These are phyloP conservation scores for Cystobasidiopsis lactophilus DNA, from an alignment of 768 basidiomycete species.

Conservation along the genomic window DNA sequence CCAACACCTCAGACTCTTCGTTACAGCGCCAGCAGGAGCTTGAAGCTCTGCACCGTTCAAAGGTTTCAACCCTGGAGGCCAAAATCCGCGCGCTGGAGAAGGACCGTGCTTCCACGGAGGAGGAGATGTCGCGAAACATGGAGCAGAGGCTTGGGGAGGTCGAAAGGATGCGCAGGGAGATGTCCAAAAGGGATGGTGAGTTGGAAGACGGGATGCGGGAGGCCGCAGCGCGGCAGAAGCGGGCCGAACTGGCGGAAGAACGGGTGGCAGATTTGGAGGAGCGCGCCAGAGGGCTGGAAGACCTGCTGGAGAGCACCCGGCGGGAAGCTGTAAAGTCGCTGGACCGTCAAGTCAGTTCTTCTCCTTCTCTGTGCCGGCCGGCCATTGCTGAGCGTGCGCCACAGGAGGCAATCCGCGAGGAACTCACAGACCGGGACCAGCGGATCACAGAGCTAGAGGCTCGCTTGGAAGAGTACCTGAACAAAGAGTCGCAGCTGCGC, in stretches of 20 bases:
- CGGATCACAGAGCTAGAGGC: constrained; percentile 38
- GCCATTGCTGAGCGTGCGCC: too few species aligned
- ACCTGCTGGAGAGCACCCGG: constrained; percentile 31
- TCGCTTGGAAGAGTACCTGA: constrained; percentile 41
- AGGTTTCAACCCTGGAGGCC: constrained; percentile 61
- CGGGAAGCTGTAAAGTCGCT: constrained; percentile 30
- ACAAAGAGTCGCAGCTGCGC: constrained; percentile 48
- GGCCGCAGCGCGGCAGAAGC: constrained; percentile 41
- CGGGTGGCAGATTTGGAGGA: constrained; percentile 28
- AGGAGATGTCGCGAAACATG: constrained; percentile 69
- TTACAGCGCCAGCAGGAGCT: constrained; percentile 45
- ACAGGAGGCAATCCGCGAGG: constrained; percentile 31
- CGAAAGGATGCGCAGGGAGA: constrained; percentile 15
- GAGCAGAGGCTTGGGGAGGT: constrained; percentile 19
- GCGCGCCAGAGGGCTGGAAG: constrained; percentile 23
- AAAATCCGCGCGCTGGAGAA: constrained; percentile 44
- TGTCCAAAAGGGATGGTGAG: constrained; percentile 18
- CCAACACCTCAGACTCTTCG: background rate
- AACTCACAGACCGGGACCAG: constrained; percentile 32
- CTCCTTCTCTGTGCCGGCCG: background rate
- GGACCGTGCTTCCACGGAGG: constrained; percentile 68
- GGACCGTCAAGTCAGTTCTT: constrained; percentile 39
- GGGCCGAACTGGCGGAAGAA: constrained; percentile 34
- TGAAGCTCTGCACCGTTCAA: constrained; percentile 75
- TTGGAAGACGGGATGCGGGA: constrained; percentile 10